phyloP scores from a whole-genome alignment of 2,329 filamentous ascomycete species.

The Penicillium sp. region DNA sequence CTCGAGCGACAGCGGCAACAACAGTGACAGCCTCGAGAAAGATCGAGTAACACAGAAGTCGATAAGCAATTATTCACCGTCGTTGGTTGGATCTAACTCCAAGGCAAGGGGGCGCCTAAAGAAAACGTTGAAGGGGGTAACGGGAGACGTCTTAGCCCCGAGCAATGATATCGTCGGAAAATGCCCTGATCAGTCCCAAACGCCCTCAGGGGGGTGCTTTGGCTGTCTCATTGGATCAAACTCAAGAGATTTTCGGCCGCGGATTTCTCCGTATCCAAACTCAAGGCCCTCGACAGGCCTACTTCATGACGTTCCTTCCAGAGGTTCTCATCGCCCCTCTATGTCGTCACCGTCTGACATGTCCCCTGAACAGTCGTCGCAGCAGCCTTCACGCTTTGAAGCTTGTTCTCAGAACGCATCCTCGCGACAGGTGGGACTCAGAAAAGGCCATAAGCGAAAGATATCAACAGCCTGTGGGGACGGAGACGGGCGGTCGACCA shows the following conservation, averaged over 20 bases:
- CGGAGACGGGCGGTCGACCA: too few species aligned
- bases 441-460: too few species aligned
- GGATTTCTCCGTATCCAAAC: constrained; percentile 10
- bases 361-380: too few species aligned
- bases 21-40: not conserved
- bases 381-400: too few species aligned
- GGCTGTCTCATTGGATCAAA: not conserved
- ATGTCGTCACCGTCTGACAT: not conserved
- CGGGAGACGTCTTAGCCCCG: not conserved
- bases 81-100: not conserved
- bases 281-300: constrained; percentile 3
- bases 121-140: not conserved
- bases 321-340: not conserved
- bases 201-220: not conserved
- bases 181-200: not conserved
- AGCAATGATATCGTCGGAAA: not conserved
- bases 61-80: not conserved
- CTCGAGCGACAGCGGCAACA: not conserved
- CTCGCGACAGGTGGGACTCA: too few species aligned
- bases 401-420: too few species aligned
- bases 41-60: not conserved
- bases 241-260: constrained; percentile 12
- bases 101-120: not conserved
- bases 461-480: too few species aligned
- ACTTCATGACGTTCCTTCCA: not conserved